Base-by-base conservation (phyloP, 2,329 filamentous ascomycete species). In the Lachnellula occidentalis region DNA sequence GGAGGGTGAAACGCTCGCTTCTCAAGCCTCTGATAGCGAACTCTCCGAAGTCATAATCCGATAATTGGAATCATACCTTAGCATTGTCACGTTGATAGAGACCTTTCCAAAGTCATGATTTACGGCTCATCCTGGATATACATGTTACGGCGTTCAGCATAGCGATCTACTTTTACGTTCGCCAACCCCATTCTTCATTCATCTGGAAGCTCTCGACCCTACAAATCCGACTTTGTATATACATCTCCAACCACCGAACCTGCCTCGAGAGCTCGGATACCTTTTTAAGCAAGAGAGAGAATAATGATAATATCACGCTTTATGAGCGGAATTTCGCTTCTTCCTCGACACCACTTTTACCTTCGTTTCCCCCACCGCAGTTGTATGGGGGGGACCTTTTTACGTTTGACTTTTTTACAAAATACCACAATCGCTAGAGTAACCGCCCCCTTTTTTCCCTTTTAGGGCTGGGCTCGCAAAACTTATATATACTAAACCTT, bases 1-100 rank as follows among this genome's bases (percentile, higher is more conserved):
- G 79, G 79, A 81, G 62, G 78, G 78, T 48, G 79, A 81, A 49
- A 82, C 79, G 7, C 69, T 82, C 37, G 67, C 67, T 43, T 67
- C 65, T 41, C 66, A 67, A 58, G 56, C 61, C 45, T 69, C 67
- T 15, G 66, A 68, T 49, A 65, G 61, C 12, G 67, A 69, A 54
- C 65, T 68, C 31, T 65, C 58, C 19, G 65, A 67, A 53, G 57
- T 69, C 39, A 48, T 66, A 43, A 57, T 65, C n/a, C 59, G 61
- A 48, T 68, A 50, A 63, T 54, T 22, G 39, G 12, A 45, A 41
- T 12, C 34, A 27, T 27, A 37, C 17, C 46, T 63, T 53, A 58
- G 59, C 57, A 56, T 48, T 56, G 48, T 47, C 55, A 53, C 17
- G 61, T 66, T 58, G 61, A 56, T 58, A 21, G 14, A n/a, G 8